Conservation (phyloP, 1,284 basidiomycete genomes). For the Tilletia indica region DNA sequence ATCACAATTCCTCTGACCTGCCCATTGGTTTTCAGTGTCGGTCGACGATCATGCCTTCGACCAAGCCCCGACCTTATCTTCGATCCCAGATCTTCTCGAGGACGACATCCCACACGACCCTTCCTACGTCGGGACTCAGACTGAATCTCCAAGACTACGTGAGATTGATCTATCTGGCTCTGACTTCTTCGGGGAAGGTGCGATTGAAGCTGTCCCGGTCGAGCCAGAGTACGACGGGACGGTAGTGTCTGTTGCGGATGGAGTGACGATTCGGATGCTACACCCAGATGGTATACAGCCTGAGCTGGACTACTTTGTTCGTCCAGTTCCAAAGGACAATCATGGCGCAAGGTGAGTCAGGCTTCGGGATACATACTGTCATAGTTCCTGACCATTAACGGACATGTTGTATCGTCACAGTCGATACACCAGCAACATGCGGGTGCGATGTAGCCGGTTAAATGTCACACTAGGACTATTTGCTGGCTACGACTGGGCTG, state of each 20-base stretch:
- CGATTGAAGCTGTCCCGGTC: conserved; percentile 38
- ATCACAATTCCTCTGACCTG: neutral
- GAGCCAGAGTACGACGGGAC: conserved; percentile 53
- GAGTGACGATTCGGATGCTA: conserved; percentile 80
- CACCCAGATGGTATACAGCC: conserved; percentile 62
- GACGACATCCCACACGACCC: conserved; percentile 87
- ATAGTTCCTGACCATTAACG: neutral
- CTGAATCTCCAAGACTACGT: conserved; percentile 64
- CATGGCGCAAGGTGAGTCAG: neutral
- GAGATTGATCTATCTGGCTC: conserved; percentile 62
- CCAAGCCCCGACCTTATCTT: conserved; percentile 64
- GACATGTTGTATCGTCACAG: neutral
- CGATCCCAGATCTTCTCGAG: conserved; percentile 78
- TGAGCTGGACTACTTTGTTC: conserved; percentile 35
- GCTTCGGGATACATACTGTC: neutral
- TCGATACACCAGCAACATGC: neutral
- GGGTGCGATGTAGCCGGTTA: conserved; percentile 1
- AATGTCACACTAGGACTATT: conserved; percentile 30
- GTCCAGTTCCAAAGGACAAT: conserved; percentile 21
- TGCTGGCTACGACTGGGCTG: conserved; percentile 79
- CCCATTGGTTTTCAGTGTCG: conserved; percentile 63
- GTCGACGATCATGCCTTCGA: conserved; percentile 77
- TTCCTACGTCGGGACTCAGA: conserved; percentile 74
- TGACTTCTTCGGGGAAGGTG: conserved; percentile 57
- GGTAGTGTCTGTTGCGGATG: conserved; percentile 68